Conservation (phyloP, 495 filamentous ascomycete species). For the Clavariopsis aquatica region DNA sequence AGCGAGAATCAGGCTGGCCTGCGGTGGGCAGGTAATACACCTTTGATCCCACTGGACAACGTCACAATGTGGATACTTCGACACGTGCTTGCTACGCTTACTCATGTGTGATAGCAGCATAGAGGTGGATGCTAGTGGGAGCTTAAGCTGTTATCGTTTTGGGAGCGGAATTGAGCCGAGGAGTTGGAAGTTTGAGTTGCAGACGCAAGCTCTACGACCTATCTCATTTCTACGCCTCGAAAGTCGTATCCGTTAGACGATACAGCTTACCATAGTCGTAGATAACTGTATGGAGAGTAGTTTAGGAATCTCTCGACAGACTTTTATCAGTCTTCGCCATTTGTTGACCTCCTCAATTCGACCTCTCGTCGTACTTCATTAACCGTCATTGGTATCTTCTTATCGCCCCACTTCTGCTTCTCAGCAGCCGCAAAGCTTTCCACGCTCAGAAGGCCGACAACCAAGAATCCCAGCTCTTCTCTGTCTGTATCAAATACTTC, state of each 20-base stretch:
- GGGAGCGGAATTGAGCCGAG: too few species aligned
- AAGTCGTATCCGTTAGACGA: background rate
- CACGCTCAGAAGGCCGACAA: constrained; percentile 80
- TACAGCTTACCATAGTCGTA: too few species aligned
- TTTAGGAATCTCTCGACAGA: background rate
- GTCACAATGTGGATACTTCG: too few species aligned
- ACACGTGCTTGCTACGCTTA: too few species aligned
- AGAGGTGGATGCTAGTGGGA: too few species aligned
- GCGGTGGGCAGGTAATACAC: too few species aligned
- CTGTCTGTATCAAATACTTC: constrained; percentile 97
- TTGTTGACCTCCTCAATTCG: constrained; percentile 53
- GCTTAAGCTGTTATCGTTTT: background rate
- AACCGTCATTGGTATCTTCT: constrained; percentile 49
- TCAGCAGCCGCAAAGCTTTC: constrained; percentile 67
- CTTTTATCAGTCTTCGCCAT: constrained; percentile 14
- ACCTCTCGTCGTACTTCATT: constrained; percentile 63
- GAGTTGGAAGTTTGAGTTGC: too few species aligned
- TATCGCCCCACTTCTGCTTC: constrained; percentile 50
- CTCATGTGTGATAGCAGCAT: too few species aligned
- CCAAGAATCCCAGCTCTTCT: constrained; percentile 91
- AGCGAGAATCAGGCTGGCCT: background rate
- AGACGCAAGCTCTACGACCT: too few species aligned
- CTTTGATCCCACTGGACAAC: too few species aligned
- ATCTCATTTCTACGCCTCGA: too few species aligned
- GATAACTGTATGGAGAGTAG: too few species aligned